Conservation (phyloP, 148 eudicot species). For the Chenopodium formosanum region DNA sequence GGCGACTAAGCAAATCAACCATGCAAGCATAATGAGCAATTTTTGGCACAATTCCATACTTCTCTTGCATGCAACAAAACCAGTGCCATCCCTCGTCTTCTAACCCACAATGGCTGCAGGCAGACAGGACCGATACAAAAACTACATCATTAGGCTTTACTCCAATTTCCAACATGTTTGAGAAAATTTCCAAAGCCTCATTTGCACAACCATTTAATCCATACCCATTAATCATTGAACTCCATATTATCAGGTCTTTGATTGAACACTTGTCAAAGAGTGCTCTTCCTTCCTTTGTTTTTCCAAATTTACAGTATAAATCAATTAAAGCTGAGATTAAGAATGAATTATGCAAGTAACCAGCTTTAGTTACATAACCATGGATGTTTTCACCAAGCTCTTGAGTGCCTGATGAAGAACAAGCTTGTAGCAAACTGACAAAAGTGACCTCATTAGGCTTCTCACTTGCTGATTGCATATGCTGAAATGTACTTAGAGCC, state of each 20-base stretch:
- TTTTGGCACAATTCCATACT: slow-evolving; percentile 44
- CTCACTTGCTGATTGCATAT: slow-evolving; percentile 49
- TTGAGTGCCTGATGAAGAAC: slow-evolving; percentile 40
- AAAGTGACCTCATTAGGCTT: slow-evolving; percentile 63
- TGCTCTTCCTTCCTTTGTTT: slow-evolving; percentile 45
- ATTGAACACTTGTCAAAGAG: slow-evolving; percentile 42
- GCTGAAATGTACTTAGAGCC: slow-evolving; percentile 42
- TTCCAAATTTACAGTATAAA: slow-evolving; percentile 65
- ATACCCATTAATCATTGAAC: slow-evolving; percentile 73
- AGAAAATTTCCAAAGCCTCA: slow-evolving; percentile 60
- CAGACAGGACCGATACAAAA: slow-evolving; percentile 59
- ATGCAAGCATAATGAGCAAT: slow-evolving; percentile 77
- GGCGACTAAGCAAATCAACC: slow-evolving; percentile 76
- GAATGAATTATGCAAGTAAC: slow-evolving; percentile 49
- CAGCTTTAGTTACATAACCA: slow-evolving; percentile 44
- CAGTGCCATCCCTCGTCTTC: slow-evolving; percentile 66
- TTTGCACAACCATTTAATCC: slow-evolving; percentile 61
- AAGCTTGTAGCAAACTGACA: slow-evolving; percentile 62
- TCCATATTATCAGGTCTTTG: slow-evolving; percentile 66
- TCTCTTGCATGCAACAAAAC: slow-evolving; percentile 57
- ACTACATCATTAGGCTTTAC: slow-evolving; percentile 60
- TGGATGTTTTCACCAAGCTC: slow-evolving; percentile 59
- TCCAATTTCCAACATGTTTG: slow-evolving; percentile 49
- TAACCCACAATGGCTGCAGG: slow-evolving; percentile 72
- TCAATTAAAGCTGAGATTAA: slow-evolving; percentile 54